Percentiles rank a stretch among this genome's conserved stretches.
phyloP scores from a whole-genome alignment of 768 basidiomycete species.

The Panellus pusillus region DNA sequence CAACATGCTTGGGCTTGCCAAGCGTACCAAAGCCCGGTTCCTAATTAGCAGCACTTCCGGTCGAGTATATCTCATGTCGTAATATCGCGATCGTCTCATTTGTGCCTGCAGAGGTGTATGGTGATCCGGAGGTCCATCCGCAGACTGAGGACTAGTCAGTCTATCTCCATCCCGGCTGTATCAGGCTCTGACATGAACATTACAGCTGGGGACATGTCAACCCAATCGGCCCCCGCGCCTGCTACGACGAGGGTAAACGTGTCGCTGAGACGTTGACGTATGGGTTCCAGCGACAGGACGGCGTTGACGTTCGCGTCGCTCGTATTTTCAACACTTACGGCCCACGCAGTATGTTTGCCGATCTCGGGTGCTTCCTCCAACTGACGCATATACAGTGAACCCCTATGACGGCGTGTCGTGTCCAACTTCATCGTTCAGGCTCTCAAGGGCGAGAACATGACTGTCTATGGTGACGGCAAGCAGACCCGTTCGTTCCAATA shows the following conservation, averaged over 20 bases:
- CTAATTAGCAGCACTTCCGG: conserved; percentile 94
- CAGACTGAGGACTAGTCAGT: conserved; percentile 93
- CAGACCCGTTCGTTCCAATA: conserved; percentile 98
- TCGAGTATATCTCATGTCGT: conserved; percentile 33
- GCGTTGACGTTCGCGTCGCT: conserved; percentile 94
- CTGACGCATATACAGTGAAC: conserved; percentile 63
- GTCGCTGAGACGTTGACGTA: conserved; percentile 98
- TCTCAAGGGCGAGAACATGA: conserved; percentile 94
- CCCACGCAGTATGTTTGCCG: conserved; percentile 62
- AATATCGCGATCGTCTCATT: conserved; percentile 9
- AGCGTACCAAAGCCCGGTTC: conserved; percentile 96
- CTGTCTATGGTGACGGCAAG: conserved; percentile 90
- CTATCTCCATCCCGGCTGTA: neutral
- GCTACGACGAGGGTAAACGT: conserved; percentile 99
- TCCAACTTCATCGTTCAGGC: conserved; percentile 99
- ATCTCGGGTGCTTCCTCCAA: neutral
- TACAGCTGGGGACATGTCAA: conserved; percentile 96
- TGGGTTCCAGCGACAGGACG: conserved; percentile 92
- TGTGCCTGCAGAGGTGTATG: conserved; percentile 79
- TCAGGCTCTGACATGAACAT: conserved; percentile 16
- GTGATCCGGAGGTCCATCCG: conserved; percentile 97
- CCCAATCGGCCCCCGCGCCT: conserved; percentile 97
- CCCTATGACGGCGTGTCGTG: conserved; percentile 97
- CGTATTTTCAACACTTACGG: conserved; percentile 99
- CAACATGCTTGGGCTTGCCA: conserved; percentile 98